Conservation (phyloP, 1,284 basidiomycete genomes). For the Entoloma clypeatum region DNA sequence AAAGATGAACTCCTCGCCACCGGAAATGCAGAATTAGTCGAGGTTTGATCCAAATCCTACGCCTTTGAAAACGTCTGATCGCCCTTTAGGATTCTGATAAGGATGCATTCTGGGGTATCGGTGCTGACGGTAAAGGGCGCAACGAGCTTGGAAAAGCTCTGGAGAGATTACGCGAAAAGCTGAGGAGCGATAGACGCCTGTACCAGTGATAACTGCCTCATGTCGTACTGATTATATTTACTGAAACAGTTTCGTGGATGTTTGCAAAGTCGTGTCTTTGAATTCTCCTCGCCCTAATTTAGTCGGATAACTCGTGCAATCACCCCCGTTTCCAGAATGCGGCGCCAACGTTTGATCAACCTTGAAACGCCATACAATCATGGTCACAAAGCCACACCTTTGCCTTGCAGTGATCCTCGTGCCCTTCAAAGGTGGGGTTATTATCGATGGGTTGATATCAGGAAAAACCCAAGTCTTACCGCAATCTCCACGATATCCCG, state of each 20-base stretch:
- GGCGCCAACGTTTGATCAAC: conserved; percentile 11
- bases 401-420: conserved; percentile 7
- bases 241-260: too few species aligned
- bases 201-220: conserved; percentile 19
- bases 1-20: conserved; percentile 53
- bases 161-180: conserved; percentile 49
- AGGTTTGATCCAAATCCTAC: conserved; percentile 38
- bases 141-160: conserved; percentile 73
- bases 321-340: conserved; percentile 11
- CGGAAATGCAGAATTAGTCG: conserved; percentile 56
- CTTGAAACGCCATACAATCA: conserved; percentile 14
- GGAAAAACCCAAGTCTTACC: too few species aligned
- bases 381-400: conserved; percentile 1
- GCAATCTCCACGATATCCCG: conserved; percentile 26
- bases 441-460: too few species aligned
- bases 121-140: conserved; percentile 53
- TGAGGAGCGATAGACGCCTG: conserved; percentile 33
- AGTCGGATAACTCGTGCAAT: too few species aligned
- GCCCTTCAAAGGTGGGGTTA: too few species aligned
- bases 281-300: too few species aligned
- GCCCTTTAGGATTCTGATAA: conserved; percentile 53
- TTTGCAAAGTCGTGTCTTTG: too few species aligned
- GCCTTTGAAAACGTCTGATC: conserved; percentile 3
- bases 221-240: too few species aligned
- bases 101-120: conserved; percentile 69